phyloP scores from a whole-genome alignment of 1,284 basidiomycete genomes.

The Cerioporus squamosus region DNA sequence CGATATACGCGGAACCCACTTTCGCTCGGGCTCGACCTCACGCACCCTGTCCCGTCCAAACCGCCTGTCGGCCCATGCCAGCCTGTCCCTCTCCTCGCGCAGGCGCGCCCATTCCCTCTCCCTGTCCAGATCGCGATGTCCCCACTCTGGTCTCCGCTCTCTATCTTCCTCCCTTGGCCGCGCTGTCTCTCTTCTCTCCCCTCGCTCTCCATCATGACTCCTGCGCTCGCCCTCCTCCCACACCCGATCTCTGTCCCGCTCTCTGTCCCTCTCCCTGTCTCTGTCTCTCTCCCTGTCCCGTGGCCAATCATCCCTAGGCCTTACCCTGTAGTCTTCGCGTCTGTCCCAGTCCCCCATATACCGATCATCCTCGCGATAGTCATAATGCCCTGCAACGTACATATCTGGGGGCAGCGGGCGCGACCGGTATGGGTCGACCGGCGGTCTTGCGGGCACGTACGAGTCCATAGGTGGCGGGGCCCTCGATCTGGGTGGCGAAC shows the following conservation, averaged over 20 bases:
- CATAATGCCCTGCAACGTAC: constrained; percentile 29
- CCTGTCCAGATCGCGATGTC: constrained; percentile 1
- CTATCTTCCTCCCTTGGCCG: constrained; percentile 10
- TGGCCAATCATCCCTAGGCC: constrained; percentile 18
- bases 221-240: constrained; percentile 24
- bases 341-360: constrained; percentile 23
- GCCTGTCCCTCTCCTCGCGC: constrained; percentile 16
- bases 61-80: constrained; percentile 19
- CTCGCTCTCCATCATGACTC: constrained; percentile 19
- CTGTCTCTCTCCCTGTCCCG: constrained; percentile 17
- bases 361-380: constrained; percentile 21
- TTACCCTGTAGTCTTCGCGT: constrained; percentile 22
- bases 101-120: constrained; percentile 16
- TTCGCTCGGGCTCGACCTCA: constrained; percentile 27
- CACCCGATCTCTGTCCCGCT: constrained; percentile 9
- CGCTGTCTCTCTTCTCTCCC: constrained; percentile 13
- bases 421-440: constrained; percentile 24
- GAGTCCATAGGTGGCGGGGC: constrained; percentile 24
- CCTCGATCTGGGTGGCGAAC: constrained; percentile 28
- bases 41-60: constrained; percentile 23
- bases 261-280: constrained; percentile 6
- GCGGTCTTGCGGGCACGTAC: constrained; percentile 23
- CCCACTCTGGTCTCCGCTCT: constrained; percentile 6
- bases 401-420: constrained; percentile 22
- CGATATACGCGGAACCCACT: constrained; percentile 30